Conservation (phyloP, 768 basidiomycete species). For the Pisolithus albus region DNA sequence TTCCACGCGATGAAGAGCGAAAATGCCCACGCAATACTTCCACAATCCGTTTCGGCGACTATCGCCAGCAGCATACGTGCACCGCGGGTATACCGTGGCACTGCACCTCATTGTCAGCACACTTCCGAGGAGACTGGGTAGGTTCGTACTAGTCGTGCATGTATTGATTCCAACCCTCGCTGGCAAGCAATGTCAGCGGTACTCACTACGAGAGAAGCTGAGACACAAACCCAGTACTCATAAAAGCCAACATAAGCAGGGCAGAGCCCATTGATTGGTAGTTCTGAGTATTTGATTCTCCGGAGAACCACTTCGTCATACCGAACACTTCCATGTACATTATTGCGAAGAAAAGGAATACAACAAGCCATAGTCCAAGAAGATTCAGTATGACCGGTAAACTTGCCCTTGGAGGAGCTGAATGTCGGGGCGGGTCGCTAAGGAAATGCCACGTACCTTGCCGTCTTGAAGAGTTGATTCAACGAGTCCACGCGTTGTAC, state of each 20-base stretch:
- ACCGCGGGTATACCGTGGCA: conserved; percentile 69
- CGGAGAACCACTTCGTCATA: conserved; percentile 76
- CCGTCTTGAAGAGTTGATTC: conserved; percentile 95
- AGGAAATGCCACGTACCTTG: conserved; percentile 53
- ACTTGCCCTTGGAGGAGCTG: conserved; percentile 52
- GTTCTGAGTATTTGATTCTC: conserved; percentile 64
- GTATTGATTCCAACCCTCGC: conserved; percentile 94
- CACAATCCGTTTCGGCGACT: conserved; percentile 77
- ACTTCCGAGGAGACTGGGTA: not conserved
- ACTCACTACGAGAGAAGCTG: not conserved
- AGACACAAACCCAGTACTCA: conserved; percentile 76
- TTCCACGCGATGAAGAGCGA: conserved; percentile 93
- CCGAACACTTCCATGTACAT: conserved; percentile 87
- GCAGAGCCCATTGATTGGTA: conserved; percentile 75
- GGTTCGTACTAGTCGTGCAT: conserved; percentile 88
- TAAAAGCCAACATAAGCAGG: conserved; percentile 85
- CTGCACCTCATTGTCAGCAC: conserved; percentile 33
- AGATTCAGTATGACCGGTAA: conserved; percentile 81
- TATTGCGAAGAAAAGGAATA: conserved; percentile 90
- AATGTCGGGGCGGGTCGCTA: not conserved
- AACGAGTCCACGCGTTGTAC: conserved; percentile 82
- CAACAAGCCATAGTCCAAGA: conserved; percentile 78
- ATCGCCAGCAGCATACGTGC: conserved; percentile 47
- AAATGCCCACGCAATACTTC: conserved; percentile 77
- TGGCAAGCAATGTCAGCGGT: conserved; percentile 24